Evolutionary conservation across 2,329 filamentous ascomycete genomes (phyloP), one percentile per base, ranked within the genome.

Genomic region (Chaetomium strumarium): DNA sequence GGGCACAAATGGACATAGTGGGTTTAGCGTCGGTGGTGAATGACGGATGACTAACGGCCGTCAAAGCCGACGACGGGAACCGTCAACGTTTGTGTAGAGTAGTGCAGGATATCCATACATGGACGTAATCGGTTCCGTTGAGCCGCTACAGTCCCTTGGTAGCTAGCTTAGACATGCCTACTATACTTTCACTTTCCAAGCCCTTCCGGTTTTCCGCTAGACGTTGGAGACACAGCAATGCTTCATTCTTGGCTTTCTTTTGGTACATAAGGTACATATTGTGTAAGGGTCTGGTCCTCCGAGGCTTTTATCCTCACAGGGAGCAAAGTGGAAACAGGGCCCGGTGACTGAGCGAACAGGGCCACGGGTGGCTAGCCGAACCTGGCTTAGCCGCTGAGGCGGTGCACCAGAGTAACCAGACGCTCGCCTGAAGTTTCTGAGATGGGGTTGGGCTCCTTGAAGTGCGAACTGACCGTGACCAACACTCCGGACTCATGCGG

Each of bases 41-140:
- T 44, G 33, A 39, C 48, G 12, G 47, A 43, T 45, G 34, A 51
- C 34, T 38, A 31, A 33, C 29, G 43, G 12, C 34, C 39, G 36
- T 40, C 20, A n/a, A 40, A 40, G 16, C 16, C 42, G 41, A 41
- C 49, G 30, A 34, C 40, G 12, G 38, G 5, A 19, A 40, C 3
- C n/a, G 24, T 17, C 33, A 20, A 17, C 38, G 31, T 12, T 33
- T 33, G n/a, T n/a, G n/a, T n/a, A n/a, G n/a, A n/a, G n/a, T n/a
- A n/a, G n/a, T n/a, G n/a, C n/a, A n/a, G n/a, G n/a, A n/a, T n/a
- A n/a, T n/a, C n/a, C n/a, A n/a, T n/a, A n/a, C n/a, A n/a, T n/a
- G n/a, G n/a, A n/a, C n/a, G n/a, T n/a, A n/a, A n/a, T n/a, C n/a
- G n/a, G n/a, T n/a, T n/a, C n/a, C n/a, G n/a, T n/a, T n/a, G n/a